Base-by-base conservation (phyloP, 345 rosid species). In the Pugionium dolabratum region DNA sequence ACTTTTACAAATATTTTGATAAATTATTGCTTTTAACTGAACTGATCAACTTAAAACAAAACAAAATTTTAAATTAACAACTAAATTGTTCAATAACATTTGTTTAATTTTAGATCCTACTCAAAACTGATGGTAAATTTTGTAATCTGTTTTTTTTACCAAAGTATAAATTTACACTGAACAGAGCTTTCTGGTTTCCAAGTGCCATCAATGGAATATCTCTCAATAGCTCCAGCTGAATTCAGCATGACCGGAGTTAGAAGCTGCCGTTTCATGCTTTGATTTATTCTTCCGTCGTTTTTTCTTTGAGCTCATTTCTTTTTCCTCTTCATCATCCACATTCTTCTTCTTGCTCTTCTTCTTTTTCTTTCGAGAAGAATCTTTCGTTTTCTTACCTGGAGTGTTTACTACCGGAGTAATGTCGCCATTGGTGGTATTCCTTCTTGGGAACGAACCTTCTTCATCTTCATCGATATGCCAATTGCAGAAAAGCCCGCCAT, bases 381-480 rank as follows among this genome's bases (percentile, higher is more conserved):
- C 59, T 79, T 79, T 87, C 70, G 82, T 79, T 78, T 77, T 88
- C 76, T 72, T 85, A 40, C 82, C 76, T 56, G 84, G 79, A 32
- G 86, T 79, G n/a, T 45, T 62, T 45, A 74, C 78, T 4, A 72
- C 25, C 1, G 62, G 61, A 47, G 79, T 67, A 26, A n/a, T 40
- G 59, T 82, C 76, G 45, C 61, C 85, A 10, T 61, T 36, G 33
- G 9, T 11, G 6, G 71, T 66, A 32, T 74, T 62, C 45, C 98
- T 86, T n/a, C 96, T 82, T 5, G 88, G 93, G 35, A 87, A 78
- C 9, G 78, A 83, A 39, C 79, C 90, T 51, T 91, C 93, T 10
- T 81, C 87, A 1, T 91, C 95, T 32, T 84, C 95, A 6, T 79
- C 84, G 5, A 82, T 79, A 62, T 74, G 83, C 98, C 98, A 92